Percentiles rank a stretch among this genome's conserved stretches.
Evolutionary conservation across 192 early-diverging fungal genomes (phyloP).

Genomic region (Coemansia sp.): DNA sequence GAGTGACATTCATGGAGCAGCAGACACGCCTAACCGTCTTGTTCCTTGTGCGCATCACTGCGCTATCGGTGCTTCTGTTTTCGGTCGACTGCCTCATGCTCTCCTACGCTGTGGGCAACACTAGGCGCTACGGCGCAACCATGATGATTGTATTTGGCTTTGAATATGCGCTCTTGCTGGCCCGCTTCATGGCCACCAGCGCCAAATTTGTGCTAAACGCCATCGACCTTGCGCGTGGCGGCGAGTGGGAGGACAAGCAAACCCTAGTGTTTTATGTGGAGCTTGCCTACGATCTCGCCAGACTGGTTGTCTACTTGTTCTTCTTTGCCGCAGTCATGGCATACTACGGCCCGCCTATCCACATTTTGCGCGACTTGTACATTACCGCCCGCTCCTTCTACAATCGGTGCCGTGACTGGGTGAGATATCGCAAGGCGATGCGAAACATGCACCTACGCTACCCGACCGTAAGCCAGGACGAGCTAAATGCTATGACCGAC

Average conservation of each 20-base stretch:
- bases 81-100: slow-evolving; percentile 77
- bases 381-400: slow-evolving; percentile 90
- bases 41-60: slow-evolving; percentile 32
- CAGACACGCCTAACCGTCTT: slow-evolving; percentile 34
- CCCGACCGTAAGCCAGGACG: slow-evolving; percentile 84
- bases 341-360: slow-evolving; percentile 87
- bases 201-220: slow-evolving; percentile 88
- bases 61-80: slow-evolving; percentile 59
- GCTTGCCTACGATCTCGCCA: slow-evolving; percentile 84
- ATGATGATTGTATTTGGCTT: slow-evolving; percentile 99
- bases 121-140: slow-evolving; percentile 67
- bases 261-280: slow-evolving; percentile 93
- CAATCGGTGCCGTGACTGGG: slow-evolving; percentile 83
- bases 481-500: slow-evolving; percentile 69
- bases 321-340: slow-evolving; percentile 87
- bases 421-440: slow-evolving; percentile 92
- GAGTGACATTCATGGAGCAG: slow-evolving; percentile 79
- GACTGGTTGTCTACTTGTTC: slow-evolving; percentile 81
- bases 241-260: slow-evolving; percentile 91
- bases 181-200: slow-evolving; percentile 70
- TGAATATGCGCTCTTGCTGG: slow-evolving; percentile 91
- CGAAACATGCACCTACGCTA: slow-evolving; percentile 97
- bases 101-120: slow-evolving; percentile 65
- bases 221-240: slow-evolving; percentile 71
- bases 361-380: slow-evolving; percentile 96